These are phyloP conservation scores for Durusdinium trenchii DNA, from an alignment of 73 alveolate species.

Conservation along the genomic window DNA sequence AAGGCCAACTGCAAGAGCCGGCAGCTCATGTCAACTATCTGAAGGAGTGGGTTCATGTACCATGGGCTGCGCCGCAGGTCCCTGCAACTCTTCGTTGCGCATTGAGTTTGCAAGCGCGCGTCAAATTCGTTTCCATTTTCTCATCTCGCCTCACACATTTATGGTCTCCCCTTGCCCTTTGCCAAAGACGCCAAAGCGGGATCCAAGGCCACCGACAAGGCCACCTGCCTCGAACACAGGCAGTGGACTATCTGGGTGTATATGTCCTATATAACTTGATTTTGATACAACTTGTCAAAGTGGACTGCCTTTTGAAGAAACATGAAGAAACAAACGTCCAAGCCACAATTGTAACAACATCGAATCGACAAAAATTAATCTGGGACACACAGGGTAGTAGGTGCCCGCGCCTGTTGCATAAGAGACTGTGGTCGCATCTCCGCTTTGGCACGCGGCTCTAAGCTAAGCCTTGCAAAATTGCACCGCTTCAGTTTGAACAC, in stretches of 20 bases:
- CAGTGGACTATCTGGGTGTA: background rate
- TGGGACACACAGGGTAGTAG: too few species aligned
- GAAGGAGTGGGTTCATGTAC: background rate
- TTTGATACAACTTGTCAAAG: too few species aligned
- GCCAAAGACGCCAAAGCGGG: constrained; percentile 58
- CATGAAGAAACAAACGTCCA: too few species aligned
- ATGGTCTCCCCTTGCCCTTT: constrained; percentile 30
- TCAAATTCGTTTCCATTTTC: too few species aligned
- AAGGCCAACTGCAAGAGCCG: too few species aligned
- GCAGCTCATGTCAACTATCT: too few species aligned
- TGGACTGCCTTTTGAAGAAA: too few species aligned
- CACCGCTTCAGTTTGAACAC: too few species aligned
- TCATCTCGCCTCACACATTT: constrained; percentile 68
- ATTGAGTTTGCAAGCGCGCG: too few species aligned
- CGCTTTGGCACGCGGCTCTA: constrained; percentile 58
- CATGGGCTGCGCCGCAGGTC: background rate
- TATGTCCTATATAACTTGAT: background rate
- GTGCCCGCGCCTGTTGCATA: constrained; percentile 28
- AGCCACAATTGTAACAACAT: too few species aligned
- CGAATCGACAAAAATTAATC: too few species aligned
- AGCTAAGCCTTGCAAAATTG: background rate
- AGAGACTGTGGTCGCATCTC: constrained; percentile 45
- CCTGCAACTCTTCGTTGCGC: background rate
- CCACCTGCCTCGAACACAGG: constrained; percentile 35
- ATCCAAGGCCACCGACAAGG: constrained; percentile 77